These are phyloP conservation scores for Erigeron canadensis DNA, from an alignment of 129 eudicot species.

Conservation along the genomic window DNA sequence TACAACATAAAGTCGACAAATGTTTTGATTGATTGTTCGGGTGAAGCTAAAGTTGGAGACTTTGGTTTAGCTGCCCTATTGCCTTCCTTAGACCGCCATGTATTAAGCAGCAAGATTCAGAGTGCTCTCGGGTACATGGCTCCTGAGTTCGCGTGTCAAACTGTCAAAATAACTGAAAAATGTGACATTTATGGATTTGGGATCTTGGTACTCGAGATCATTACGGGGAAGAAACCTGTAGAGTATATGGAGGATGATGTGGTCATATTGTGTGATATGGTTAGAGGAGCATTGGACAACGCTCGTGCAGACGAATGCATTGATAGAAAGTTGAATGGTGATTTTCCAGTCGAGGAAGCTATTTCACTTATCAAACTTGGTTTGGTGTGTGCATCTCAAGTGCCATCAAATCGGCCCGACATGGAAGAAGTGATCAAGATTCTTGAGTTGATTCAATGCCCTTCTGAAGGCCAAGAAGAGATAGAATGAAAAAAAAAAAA, in stretches of 20 bases:
- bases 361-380: constrained; percentile 87
- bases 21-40: constrained; percentile 57
- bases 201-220: constrained; percentile 65
- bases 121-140: constrained; percentile 98
- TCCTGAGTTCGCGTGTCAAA: constrained; percentile 88
- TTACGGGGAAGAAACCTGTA: constrained; percentile 89
- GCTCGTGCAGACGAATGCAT: constrained; percentile 69
- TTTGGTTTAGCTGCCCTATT: constrained; percentile 72
- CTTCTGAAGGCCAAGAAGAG: constrained; percentile 64
- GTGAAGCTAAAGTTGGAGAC: constrained; percentile 82
- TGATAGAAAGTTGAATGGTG: constrained; percentile 55
- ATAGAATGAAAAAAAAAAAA: constrained; percentile 34
- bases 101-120: constrained; percentile 85
- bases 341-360: constrained; percentile 67
- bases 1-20: constrained; percentile 82
- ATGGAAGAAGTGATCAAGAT: constrained; percentile 93
- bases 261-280: constrained; percentile 85
- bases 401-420: constrained; percentile 90
- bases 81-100: constrained; percentile 72
- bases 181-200: constrained; percentile 94
- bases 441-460: constrained; percentile 81
- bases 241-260: constrained; percentile 99
- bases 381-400: constrained; percentile 89
- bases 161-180: constrained; percentile 90
- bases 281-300: constrained; percentile 74